phyloP scores from a whole-genome alignment of 73 alveolate species.

The Paramecium octaurelia region DNA sequence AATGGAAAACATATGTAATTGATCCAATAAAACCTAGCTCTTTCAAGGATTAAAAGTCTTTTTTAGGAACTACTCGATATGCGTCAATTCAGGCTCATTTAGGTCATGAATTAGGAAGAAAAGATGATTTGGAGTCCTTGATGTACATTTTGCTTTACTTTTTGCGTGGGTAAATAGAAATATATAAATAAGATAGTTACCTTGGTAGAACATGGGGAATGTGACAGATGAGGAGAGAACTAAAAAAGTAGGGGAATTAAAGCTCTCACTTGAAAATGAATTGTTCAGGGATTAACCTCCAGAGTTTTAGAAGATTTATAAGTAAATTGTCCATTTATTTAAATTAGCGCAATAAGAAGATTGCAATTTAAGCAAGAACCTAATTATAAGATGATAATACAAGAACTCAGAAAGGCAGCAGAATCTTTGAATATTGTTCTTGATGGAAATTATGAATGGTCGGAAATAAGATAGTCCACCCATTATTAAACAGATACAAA shows the following conservation, averaged over 20 bases:
- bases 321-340: constrained; percentile 19
- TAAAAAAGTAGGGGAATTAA: constrained; percentile 52
- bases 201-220: constrained; percentile 59
- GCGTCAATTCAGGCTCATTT: constrained; percentile 68
- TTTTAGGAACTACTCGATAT: constrained; percentile 68
- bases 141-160: constrained; percentile 67
- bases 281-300: constrained; percentile 44
- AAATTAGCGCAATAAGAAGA: constrained; percentile 59
- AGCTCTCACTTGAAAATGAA: neutral
- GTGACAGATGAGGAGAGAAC: constrained; percentile 61
- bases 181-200: constrained; percentile 36
- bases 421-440: constrained; percentile 21
- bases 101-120: constrained; percentile 69
- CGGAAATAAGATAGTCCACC: constrained; percentile 35
- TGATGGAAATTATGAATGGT: constrained; percentile 75
- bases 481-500: constrained; percentile 20
- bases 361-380: constrained; percentile 65
- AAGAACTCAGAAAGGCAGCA: constrained; percentile 56
- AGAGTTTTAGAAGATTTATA: constrained; percentile 62
- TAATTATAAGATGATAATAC: constrained; percentile 62
- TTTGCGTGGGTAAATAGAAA: constrained; percentile 62
- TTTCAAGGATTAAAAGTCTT: constrained; percentile 60
- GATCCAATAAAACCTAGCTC: neutral
- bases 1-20: constrained; percentile 55
- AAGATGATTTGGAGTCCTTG: constrained; percentile 71